These are phyloP conservation scores for Quercus phellos DNA, from an alignment of 331 rosid genomes.

Conservation along the genomic window DNA sequence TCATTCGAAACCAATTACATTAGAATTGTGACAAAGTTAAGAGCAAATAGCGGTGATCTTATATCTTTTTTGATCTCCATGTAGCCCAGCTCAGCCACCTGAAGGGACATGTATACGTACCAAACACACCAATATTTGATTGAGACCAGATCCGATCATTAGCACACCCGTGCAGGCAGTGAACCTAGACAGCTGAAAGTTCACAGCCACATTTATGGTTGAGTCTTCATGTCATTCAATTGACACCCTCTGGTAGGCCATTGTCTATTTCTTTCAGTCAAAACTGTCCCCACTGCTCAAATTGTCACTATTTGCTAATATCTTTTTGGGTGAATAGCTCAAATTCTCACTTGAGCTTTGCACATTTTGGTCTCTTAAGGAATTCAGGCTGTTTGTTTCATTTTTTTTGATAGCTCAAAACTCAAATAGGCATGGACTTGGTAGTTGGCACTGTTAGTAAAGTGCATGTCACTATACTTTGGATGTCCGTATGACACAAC, in stretches of 20 bases:
- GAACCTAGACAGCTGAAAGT: conserved; percentile 29
- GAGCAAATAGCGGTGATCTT: no score
- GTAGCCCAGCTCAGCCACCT: background rate
- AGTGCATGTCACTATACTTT: no score
- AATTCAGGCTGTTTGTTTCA: no score
- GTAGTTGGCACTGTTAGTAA: no score
- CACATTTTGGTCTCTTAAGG: no score
- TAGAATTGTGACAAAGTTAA: no score
- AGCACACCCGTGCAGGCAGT: conserved; percentile 30
- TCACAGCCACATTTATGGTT: conserved; percentile 18
- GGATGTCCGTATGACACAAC: no score
- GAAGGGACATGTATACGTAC: background rate
- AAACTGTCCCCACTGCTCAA: background rate
- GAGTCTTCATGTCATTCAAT: background rate
- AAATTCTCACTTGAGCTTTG: background rate
- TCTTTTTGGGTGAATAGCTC: background rate
- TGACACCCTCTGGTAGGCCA: conserved; percentile 23
- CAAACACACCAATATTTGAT: conserved; percentile 21
- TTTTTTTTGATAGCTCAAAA: no score
- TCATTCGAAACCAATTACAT: no score
- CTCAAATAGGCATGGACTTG: no score
- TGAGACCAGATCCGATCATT: conserved; percentile 17
- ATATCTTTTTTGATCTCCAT: no score
- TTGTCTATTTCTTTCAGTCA: background rate
- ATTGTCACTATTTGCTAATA: background rate